A percentile compares a stretch with the other conserved stretches of the same genome.
Conservation (phyloP, 805 yeast genomes). For the Candida succiphila region DNA sequence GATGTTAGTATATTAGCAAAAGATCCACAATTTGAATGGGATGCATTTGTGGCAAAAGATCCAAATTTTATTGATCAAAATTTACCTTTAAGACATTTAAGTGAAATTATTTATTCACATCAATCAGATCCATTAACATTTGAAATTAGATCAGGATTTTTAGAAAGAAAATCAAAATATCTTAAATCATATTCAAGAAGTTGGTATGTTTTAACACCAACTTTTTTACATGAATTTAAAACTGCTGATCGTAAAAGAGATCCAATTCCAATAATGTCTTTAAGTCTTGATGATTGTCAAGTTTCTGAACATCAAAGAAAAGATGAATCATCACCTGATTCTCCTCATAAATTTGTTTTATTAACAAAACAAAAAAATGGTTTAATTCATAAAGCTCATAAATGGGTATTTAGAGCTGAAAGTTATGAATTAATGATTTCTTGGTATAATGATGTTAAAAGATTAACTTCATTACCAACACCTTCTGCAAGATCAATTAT, state of each 20-base stretch:
- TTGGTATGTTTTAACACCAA: conserved; percentile 86
- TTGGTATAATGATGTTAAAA: conserved; percentile 77
- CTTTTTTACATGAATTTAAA: conserved; percentile 85
- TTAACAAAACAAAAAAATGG: conserved; percentile 68
- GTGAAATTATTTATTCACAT: conserved; percentile 56
- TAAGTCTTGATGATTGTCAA: conserved; percentile 69
- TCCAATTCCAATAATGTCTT: conserved; percentile 72
- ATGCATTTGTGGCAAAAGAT: conserved; percentile 66
- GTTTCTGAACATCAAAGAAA: conserved; percentile 76
- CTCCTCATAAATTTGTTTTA: conserved; percentile 67
- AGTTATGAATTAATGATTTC: conserved; percentile 67
- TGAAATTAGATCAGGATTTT: conserved; percentile 64
- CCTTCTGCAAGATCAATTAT: conserved; percentile 47
- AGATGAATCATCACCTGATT: conserved; percentile 44
- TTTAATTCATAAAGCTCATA: conserved; percentile 70
- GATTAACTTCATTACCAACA: conserved; percentile 52
- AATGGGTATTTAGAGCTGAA: conserved; percentile 93
- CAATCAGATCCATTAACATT: conserved; percentile 60
- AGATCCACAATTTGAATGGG: conserved; percentile 84
- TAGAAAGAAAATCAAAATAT: conserved; percentile 87
- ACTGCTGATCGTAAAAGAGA: conserved; percentile 74
- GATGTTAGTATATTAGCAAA: conserved; percentile 64
- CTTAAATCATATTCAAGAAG: conserved; percentile 86
- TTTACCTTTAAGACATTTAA: conserved; percentile 49
- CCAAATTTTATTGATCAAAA: conserved; percentile 57